Conservation (phyloP, 768 basidiomycete genomes). For the Rhodotorula toruloides region DNA sequence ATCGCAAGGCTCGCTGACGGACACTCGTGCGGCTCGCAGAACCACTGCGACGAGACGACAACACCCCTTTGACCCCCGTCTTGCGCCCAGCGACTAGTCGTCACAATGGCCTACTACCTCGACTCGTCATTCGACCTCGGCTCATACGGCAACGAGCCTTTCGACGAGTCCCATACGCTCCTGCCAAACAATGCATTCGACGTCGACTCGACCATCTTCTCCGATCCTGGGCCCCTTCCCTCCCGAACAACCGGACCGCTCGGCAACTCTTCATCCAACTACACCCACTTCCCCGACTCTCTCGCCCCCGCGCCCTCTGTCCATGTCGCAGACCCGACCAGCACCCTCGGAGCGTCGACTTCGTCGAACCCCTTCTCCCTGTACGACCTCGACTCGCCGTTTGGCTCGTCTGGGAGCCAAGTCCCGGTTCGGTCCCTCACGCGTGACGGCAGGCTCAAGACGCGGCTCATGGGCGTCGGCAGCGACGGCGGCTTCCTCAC, state of each 20-base stretch:
- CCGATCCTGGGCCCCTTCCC: conserved; percentile 26
- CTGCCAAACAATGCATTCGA: conserved; percentile 11
- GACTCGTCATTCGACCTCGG: conserved; percentile 26
- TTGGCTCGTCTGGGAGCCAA: conserved; percentile 19
- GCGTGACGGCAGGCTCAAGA: conserved; percentile 40
- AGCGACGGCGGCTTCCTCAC: conserved; percentile 43
- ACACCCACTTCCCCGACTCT: conserved; percentile 26
- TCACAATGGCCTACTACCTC: conserved; percentile 32
- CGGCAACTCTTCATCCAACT: conserved; percentile 15
- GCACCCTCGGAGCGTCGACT: conserved; percentile 5
- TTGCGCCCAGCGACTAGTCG: too few relatives aligned
- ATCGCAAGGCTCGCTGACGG: too few relatives aligned
- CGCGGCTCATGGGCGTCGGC: conserved; percentile 42
- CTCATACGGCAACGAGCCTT: neutral
- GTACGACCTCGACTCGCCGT: conserved; percentile 40
- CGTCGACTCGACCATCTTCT: conserved; percentile 28
- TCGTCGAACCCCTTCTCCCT: conserved; percentile 15
- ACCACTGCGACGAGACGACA: too few relatives aligned
- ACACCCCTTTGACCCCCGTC: too few relatives aligned
- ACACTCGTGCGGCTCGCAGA: too few relatives aligned
- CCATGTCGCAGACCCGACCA: conserved; percentile 2
- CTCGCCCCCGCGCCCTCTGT: too few relatives aligned
- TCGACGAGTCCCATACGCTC: conserved; percentile 2
- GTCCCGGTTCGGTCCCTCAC: conserved; percentile 11
- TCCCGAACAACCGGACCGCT: conserved; percentile 19